A percentile compares a stretch with the other conserved stretches of the same genome.
Conservation (phyloP, 2,329 filamentous ascomycete species). For the Clonostachys byssicola region DNA sequence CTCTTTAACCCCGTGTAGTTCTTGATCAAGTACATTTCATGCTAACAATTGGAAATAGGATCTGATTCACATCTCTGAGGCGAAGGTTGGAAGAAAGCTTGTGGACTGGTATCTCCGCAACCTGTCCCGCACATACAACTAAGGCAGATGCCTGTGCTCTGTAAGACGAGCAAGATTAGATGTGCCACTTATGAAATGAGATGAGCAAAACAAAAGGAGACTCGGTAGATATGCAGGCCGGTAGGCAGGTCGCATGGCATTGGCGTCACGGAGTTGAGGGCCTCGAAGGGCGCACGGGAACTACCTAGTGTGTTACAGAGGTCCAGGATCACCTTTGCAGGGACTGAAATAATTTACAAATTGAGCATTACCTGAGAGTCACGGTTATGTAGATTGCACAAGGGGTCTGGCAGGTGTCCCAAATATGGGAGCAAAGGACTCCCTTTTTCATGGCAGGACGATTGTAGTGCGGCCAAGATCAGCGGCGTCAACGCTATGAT, state of each 20-base stretch:
- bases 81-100: slow-evolving; percentile 93
- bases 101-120: slow-evolving; percentile 99
- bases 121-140: slow-evolving; percentile 85
- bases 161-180: no score
- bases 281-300: neutral
- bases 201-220: slow-evolving; percentile 2
- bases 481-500: no score
- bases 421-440: no score
- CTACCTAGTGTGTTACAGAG: slow-evolving; percentile 17
- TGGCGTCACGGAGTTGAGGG: slow-evolving; percentile 36
- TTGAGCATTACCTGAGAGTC: no score
- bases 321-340: no score
- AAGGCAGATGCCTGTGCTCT: slow-evolving; percentile 3
- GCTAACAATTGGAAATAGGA: slow-evolving; percentile 51
- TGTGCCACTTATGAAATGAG: no score
- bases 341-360: no score
- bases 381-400: no score
- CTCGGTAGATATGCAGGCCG: slow-evolving; percentile 21
- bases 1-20: neutral
- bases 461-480: no score
- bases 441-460: no score
- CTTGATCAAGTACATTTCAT: slow-evolving; percentile 11
- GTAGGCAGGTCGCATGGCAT: slow-evolving; percentile 29
- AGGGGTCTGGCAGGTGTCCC: no score
- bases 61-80: slow-evolving; percentile 97